Percentiles rank a stretch among this genome's conserved stretches.
Conservation (phyloP, 495 filamentous ascomycete genomes). For the Aspergillus asperescens region DNA sequence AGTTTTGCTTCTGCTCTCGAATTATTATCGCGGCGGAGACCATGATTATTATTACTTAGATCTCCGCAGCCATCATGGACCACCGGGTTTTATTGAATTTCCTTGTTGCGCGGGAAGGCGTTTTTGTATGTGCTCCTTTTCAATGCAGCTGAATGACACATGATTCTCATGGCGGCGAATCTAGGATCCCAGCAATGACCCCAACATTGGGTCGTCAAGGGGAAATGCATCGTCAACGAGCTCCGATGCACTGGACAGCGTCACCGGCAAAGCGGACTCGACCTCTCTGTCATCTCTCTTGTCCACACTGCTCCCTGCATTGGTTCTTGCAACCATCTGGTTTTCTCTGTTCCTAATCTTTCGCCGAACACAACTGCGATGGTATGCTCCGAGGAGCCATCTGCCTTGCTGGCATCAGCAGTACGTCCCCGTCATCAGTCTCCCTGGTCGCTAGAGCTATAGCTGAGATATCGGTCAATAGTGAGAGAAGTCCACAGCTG, state of each 20-base stretch:
- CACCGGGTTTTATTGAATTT: constrained; percentile 6
- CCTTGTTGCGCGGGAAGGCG: constrained; percentile 11
- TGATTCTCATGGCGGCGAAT: background rate
- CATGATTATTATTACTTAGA: background rate
- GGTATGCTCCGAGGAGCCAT: constrained; percentile 80
- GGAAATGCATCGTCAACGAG: constrained; percentile 38
- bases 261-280: constrained; percentile 25
- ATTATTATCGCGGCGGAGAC: background rate
- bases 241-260: constrained; percentile 26
- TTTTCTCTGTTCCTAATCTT: constrained; percentile 68
- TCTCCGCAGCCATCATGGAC: constrained; percentile 10
- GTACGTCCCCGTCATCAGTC: constrained; percentile 33
- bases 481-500: constrained; percentile 38
- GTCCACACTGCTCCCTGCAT: constrained; percentile 66
- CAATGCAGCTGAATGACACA: background rate
- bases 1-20: background rate
- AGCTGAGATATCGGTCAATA: constrained; percentile 2
- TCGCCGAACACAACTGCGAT: constrained; percentile 63
- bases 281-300: constrained; percentile 53
- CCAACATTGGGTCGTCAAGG: constrained; percentile 41
- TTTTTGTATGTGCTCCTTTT: constrained; percentile 18
- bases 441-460: background rate
- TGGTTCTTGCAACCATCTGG: constrained; percentile 61
- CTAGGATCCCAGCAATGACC: constrained; percentile 37
- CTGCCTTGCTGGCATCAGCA: constrained; percentile 62